Percentiles rank a stretch among this genome's conserved stretches.
phyloP scores from a whole-genome alignment of 2,329 filamentous ascomycete genomes.

The Didymosphaeria variabile region DNA sequence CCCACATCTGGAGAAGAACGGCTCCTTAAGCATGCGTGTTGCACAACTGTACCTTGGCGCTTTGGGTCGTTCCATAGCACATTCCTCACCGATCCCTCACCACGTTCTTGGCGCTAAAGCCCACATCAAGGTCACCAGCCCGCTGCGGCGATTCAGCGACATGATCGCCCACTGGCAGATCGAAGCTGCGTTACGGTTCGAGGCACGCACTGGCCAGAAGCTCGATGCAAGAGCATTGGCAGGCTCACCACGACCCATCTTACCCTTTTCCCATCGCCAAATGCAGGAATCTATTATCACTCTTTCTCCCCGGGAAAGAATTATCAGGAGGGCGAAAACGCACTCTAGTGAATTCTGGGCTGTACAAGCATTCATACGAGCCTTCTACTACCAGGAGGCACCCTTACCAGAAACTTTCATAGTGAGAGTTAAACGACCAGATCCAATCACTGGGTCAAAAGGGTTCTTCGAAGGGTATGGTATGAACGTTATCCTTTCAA shows the following conservation, averaged over 20 bases:
- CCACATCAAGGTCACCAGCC: slow-evolving; percentile 68
- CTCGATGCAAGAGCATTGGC: slow-evolving; percentile 41
- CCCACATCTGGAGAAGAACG: slow-evolving; percentile 48
- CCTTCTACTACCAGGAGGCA: slow-evolving; percentile 64
- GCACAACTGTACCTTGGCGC: slow-evolving; percentile 54
- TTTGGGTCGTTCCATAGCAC: slow-evolving; percentile 54
- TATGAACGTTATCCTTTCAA: slow-evolving; percentile 22
- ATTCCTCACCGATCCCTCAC: slow-evolving; percentile 60
- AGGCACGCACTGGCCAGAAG: slow-evolving; percentile 57
- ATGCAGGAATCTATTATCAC: slow-evolving; percentile 61
- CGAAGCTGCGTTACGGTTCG: slow-evolving; percentile 67
- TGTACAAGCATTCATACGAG: slow-evolving; percentile 64
- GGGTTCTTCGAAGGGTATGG: slow-evolving; percentile 28
- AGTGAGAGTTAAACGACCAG: slow-evolving; percentile 33
- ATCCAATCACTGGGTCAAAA: slow-evolving; percentile 21
- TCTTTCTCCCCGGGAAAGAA: slow-evolving; percentile 54
- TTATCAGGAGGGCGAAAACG: slow-evolving; percentile 52
- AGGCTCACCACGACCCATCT: slow-evolving; percentile 50
- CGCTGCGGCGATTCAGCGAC: slow-evolving; percentile 68
- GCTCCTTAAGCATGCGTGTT: slow-evolving; percentile 46
- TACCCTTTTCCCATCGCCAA: slow-evolving; percentile 61
- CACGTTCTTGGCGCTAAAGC: slow-evolving; percentile 59
- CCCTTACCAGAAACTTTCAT: slow-evolving; percentile 59
- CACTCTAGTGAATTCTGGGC: slow-evolving; percentile 59
- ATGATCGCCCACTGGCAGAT: slow-evolving; percentile 72